phyloP scores from a whole-genome alignment of 208 protist genomes.

The Acanthamoeba sp. region DNA sequence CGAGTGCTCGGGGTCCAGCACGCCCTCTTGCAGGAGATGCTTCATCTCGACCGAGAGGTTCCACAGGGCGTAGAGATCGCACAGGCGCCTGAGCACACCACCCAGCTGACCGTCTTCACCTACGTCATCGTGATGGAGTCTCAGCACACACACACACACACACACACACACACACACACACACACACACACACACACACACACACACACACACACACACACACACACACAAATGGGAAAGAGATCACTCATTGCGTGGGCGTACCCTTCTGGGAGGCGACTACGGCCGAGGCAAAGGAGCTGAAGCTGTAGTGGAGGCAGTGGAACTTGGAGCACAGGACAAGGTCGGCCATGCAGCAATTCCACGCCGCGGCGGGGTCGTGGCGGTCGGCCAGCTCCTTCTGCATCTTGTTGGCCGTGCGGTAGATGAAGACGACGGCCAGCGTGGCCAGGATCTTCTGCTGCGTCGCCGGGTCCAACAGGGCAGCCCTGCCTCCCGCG shows the following conservation, averaged over 20 bases:
- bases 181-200: too few species aligned
- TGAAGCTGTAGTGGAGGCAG: constrained; percentile 26
- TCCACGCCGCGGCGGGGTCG: constrained; percentile 19
- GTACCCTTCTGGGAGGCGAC: not conserved
- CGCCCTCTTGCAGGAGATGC: constrained; percentile 44
- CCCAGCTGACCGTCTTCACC: not conserved
- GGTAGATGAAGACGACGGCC: not conserved
- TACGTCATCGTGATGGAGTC: not conserved
- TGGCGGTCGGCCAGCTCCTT: not conserved
- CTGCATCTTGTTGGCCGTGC: constrained; percentile 40
- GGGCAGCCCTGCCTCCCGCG: not conserved
- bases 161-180: too few species aligned
- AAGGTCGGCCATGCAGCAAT: constrained; percentile 30
- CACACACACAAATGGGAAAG: not conserved
- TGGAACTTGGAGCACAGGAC: constrained; percentile 66
- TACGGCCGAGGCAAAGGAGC: constrained; percentile 4
- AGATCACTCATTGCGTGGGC: not conserved
- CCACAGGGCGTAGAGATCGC: constrained; percentile 13
- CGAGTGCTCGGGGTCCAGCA: not conserved
- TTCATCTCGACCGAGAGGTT: constrained; percentile 24
- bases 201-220: too few species aligned
- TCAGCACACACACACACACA: too few species aligned
- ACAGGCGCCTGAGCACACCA: not conserved
- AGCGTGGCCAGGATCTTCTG: constrained; percentile 17
- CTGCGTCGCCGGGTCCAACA: not conserved